Evolutionary conservation across 2,329 filamentous ascomycete genomes (phyloP).

Genomic region (Dactylellina leptospora): DNA sequence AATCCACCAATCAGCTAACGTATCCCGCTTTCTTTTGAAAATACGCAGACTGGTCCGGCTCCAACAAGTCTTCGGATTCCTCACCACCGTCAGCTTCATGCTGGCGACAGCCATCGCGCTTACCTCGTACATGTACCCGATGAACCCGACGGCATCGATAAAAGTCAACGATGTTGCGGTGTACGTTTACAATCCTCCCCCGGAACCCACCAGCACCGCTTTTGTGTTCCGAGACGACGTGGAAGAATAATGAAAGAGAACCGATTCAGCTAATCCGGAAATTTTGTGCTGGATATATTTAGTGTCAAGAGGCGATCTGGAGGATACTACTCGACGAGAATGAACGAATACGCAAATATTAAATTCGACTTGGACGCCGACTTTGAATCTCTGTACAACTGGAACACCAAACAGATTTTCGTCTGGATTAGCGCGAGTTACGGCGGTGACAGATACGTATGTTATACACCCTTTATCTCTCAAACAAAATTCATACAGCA

Average conservation of each 20-base stretch:
- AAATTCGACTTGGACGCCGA: slow-evolving; percentile 91
- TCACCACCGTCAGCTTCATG: slow-evolving; percentile 89
- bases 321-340: slow-evolving; percentile 84
- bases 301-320: slow-evolving; percentile 91
- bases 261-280: background rate
- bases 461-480: too few species aligned
- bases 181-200: slow-evolving; percentile 65
- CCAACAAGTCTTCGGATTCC: slow-evolving; percentile 97
- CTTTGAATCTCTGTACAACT: slow-evolving; percentile 90
- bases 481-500: background rate
- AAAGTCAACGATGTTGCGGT: slow-evolving; percentile 82
- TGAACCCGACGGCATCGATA: slow-evolving; percentile 72
- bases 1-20: background rate
- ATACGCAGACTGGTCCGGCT: slow-evolving; percentile 75
- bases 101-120: slow-evolving; percentile 81
- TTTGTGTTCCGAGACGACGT: background rate
- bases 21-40: background rate
- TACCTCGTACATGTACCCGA: slow-evolving; percentile 76
- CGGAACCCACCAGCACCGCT: background rate
- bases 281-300: too few species aligned
- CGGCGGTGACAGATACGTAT: slow-evolving; percentile 55
- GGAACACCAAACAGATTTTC: slow-evolving; percentile 99
- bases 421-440: slow-evolving; percentile 89
- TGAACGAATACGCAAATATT: slow-evolving; percentile 94
- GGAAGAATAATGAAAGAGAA: background rate